Evolutionary conservation across 1,284 basidiomycete species (phyloP).

Genomic region (Xanthoconium separans): DNA sequence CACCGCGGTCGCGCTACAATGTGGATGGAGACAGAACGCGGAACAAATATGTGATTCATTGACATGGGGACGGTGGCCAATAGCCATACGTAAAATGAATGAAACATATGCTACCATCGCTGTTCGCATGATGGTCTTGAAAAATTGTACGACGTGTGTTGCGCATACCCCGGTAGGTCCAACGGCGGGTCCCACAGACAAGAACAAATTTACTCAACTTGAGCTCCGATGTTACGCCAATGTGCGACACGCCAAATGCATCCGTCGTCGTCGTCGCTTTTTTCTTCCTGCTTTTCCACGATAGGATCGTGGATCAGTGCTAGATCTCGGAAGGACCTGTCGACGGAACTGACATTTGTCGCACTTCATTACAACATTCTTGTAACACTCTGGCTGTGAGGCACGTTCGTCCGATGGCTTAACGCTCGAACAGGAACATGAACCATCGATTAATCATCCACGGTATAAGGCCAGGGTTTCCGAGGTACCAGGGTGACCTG

Average conservation of each 20-base stretch:
- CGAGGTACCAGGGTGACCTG: background rate
- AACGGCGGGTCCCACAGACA: conserved; percentile 1
- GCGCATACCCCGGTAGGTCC: background rate
- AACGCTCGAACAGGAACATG: background rate
- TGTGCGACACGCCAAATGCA: background rate
- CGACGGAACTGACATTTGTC: conserved; percentile 9
- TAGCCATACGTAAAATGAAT: background rate
- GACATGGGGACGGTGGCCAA: conserved; percentile 20
- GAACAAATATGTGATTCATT: conserved; percentile 4
- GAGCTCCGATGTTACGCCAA: background rate
- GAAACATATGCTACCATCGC: background rate
- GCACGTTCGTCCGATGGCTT: background rate
- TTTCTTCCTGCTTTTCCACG: conserved; percentile 11
- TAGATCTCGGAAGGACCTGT: conserved; percentile 7
- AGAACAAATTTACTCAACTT: background rate
- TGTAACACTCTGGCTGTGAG: conserved; percentile 1
- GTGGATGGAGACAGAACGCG: conserved; percentile 20
- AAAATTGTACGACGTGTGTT: background rate
- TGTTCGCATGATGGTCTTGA: background rate
- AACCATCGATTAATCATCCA: background rate
- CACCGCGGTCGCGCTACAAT: conserved; percentile 6
- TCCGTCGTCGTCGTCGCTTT: background rate
- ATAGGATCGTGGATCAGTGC: conserved; percentile 7
- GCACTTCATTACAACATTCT: background rate
- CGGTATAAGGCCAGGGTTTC: background rate